Evolutionary conservation across 371 early-diverging fungal genomes (phyloP).

Genomic region (Mucor ambiguus): DNA sequence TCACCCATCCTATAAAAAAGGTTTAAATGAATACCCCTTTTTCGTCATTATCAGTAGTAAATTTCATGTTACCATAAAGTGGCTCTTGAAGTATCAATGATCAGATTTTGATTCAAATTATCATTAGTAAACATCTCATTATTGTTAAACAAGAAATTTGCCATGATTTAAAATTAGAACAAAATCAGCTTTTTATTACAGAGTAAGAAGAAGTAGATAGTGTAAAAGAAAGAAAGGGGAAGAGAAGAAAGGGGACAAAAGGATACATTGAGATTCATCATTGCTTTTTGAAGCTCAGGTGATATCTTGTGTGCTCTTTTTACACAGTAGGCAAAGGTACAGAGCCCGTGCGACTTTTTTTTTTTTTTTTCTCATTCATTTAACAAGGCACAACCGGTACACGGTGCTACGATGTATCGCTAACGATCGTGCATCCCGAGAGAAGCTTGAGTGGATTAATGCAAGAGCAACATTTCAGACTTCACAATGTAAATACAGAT

Average conservation of each 20-base stretch:
- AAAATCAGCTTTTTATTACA: background rate
- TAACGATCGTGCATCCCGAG: background rate
- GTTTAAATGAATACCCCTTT: background rate
- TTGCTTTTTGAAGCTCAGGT: constrained; percentile 6
- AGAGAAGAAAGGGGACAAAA: background rate
- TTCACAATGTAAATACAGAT: background rate
- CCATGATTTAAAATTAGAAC: background rate
- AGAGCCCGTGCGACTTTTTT: constrained; percentile 7
- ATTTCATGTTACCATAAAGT: constrained; percentile 6
- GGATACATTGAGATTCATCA: background rate
- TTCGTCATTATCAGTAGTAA: background rate
- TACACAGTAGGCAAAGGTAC: background rate
- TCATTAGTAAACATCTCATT: constrained; percentile 3
- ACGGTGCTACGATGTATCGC: background rate
- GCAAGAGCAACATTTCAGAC: too few species aligned
- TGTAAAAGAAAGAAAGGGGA: background rate
- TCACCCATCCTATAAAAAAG: constrained; percentile 72
- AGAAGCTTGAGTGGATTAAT: background rate
- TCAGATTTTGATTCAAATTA: background rate
- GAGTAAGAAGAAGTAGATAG: background rate
- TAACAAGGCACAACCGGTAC: background rate
- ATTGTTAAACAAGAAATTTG: constrained; percentile 1
- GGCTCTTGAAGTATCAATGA: constrained; percentile 5
- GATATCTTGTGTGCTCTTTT: background rate
- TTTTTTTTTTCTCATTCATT: background rate